Conservation (phyloP, 306 rosid species). For the Fragaria ananassa region DNA sequence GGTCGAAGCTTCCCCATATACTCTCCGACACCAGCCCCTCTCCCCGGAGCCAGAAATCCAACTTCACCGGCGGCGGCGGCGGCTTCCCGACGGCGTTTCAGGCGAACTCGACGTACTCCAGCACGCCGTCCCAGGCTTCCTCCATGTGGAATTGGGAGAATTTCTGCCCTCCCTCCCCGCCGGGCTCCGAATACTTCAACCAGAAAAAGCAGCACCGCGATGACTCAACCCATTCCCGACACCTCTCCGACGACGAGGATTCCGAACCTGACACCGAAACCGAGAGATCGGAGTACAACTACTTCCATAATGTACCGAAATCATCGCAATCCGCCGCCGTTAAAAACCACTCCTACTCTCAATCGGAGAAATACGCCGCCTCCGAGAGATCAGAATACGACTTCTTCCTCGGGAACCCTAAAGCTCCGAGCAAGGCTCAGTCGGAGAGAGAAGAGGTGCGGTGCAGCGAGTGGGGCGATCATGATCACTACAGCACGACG, state of each 20-base stretch:
- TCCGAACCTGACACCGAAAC: slow-evolving; percentile 31
- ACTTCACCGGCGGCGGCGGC: slow-evolving; percentile 25
- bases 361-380: slow-evolving; percentile 28
- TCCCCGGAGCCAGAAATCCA: slow-evolving; percentile 52
- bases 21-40: slow-evolving; percentile 79
- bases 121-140: slow-evolving; percentile 91
- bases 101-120: slow-evolving; percentile 66
- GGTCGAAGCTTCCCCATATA: slow-evolving; percentile 83
- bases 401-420: not conserved
- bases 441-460: slow-evolving; percentile 86
- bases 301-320: slow-evolving; percentile 25
- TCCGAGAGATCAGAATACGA: slow-evolving; percentile 35
- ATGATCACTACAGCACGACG: slow-evolving; percentile 62
- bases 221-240: slow-evolving; percentile 13
- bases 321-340: not conserved
- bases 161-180: slow-evolving; percentile 93
- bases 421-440: not conserved
- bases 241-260: slow-evolving; percentile 17
- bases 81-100: slow-evolving; percentile 62
- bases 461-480: slow-evolving; percentile 95
- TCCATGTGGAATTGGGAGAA: slow-evolving; percentile 98
- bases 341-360: slow-evolving; percentile 6
- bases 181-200: slow-evolving; percentile 71
- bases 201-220: slow-evolving; percentile 14
- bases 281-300: slow-evolving; percentile 55